Conservation (phyloP, 306 rosid genomes). For the Prunus dulcis region DNA sequence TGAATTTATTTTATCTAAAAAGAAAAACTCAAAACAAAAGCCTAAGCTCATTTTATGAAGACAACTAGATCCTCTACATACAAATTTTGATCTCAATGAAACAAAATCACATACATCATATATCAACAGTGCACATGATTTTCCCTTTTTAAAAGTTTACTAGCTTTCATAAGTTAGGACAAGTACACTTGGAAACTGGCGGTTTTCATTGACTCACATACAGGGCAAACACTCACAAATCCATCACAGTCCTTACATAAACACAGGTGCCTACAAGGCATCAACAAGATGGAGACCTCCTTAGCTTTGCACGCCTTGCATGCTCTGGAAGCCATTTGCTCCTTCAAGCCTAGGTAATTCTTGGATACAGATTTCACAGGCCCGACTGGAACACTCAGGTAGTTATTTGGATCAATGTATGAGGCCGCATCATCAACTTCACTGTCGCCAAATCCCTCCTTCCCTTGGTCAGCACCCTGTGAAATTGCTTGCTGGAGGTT, state of each 20-base stretch:
- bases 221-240: slow-evolving; percentile 64
- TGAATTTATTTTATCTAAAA: neutral
- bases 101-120: slow-evolving; percentile 8
- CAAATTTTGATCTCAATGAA: neutral
- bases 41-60: slow-evolving; percentile 4
- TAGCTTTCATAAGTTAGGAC: slow-evolving; percentile 45
- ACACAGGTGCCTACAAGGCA: slow-evolving; percentile 92
- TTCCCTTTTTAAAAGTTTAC: slow-evolving; percentile 12
- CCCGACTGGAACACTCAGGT: slow-evolving; percentile 35
- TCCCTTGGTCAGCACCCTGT: slow-evolving; percentile 78
- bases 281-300: slow-evolving; percentile 77
- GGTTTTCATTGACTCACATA: slow-evolving; percentile 73
- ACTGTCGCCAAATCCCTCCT: slow-evolving; percentile 95
- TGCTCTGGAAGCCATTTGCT: slow-evolving; percentile 51
- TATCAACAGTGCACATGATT: slow-evolving; percentile 12
- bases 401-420: slow-evolving; percentile 56
- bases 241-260: slow-evolving; percentile 85
- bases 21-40: neutral
- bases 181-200: slow-evolving; percentile 64
- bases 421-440: slow-evolving; percentile 82
- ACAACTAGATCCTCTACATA: neutral
- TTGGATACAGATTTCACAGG: slow-evolving; percentile 29
- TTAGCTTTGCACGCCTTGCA: slow-evolving; percentile 76
- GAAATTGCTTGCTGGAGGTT: slow-evolving; percentile 85
- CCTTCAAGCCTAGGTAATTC: slow-evolving; percentile 36